Percentiles rank a stretch among this genome's conserved stretches.
Conservation (phyloP, 108 stramenopile species). For the Parmales sp. region DNA sequence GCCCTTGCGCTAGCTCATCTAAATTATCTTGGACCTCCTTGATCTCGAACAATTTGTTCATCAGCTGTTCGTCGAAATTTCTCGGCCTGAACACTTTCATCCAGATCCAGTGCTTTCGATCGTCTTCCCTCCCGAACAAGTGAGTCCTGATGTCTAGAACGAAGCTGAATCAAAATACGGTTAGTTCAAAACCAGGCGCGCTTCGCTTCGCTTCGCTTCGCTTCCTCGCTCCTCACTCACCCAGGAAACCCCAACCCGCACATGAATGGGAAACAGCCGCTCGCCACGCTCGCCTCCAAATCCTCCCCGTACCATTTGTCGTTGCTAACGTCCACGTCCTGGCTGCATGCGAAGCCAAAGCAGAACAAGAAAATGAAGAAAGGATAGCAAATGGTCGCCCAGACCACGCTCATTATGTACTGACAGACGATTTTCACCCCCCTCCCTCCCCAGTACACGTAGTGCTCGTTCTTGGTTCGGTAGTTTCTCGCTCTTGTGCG, state of each 20-base stretch:
- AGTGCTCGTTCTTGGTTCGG: slow-evolving; percentile 3
- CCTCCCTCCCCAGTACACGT: neutral
- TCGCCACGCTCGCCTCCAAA: slow-evolving; percentile 2
- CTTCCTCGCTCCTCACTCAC: no score
- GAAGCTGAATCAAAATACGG: no score
- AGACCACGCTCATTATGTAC: neutral
- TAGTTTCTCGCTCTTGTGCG: neutral
- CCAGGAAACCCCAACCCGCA: neutral
- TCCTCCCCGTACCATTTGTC: slow-evolving; percentile 9
- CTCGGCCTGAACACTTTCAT: slow-evolving; percentile 5
- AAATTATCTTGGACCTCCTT: neutral
- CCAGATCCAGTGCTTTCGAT: slow-evolving; percentile 1
- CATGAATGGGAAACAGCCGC: neutral
- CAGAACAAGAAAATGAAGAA: neutral
- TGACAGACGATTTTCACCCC: neutral
- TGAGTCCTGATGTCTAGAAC: neutral
- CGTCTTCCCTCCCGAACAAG: neutral
- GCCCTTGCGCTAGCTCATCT: neutral
- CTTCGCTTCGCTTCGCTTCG: no score
- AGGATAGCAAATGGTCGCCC: neutral
- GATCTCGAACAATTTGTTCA: neutral
- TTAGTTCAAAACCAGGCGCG: no score
- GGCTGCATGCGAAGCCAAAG: neutral
- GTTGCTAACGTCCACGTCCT: neutral
- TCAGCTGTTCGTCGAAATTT: slow-evolving; percentile 8